Evolutionary conservation across 2,329 filamentous ascomycete genomes (phyloP), one percentile per base, ranked within the genome.

Genomic region (Pestalotiopsis sp.): DNA sequence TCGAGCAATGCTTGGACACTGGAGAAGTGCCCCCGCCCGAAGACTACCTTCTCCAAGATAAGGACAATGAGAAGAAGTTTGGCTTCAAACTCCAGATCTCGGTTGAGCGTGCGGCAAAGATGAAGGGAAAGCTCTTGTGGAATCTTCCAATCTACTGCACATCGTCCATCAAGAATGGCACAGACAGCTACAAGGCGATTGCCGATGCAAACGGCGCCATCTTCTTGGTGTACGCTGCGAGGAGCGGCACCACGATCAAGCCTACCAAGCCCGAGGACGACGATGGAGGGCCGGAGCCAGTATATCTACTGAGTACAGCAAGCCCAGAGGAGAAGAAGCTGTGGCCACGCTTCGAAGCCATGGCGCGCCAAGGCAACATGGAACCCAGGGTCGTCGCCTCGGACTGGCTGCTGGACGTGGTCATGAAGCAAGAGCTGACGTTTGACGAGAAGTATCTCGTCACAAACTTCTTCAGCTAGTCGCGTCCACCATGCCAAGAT

Each of bases 351-450:
- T 99, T 99, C 79, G 86, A 89, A 68, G 89, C 92, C 65, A 91
- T 97, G 88, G 95, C 93, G 2, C 83, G 86, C 71, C 91, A 91
- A 73, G 91, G 93, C 59, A 91, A 93, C 76, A 94, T 95, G 87
- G 87, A 91, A 72, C 91, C 95, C 2, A 86, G 92, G 66, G 90
- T 99, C 56, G 94, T 98, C 27, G 88, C 88, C 61, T 89, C 92
- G 2, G 95, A 99, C 77, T 99, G 96, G 96, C 80, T 99, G 74
- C 83, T 99, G 68, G 92, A 95, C 76, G 91, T 94, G 69, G 93
- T 94, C 4, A 95, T 99, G 93, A 90, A 89, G 75, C 96, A 99
- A 81, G 86, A 94, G 79, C 83, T 96, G 71, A 84, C 85, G n/a
- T 91, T 90, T 79, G 84, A 90, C 68, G 82, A 90, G 56, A 87